Base-by-base conservation (phyloP, 2,329 filamentous ascomycete genomes). In the Sphaerulina populicola region DNA sequence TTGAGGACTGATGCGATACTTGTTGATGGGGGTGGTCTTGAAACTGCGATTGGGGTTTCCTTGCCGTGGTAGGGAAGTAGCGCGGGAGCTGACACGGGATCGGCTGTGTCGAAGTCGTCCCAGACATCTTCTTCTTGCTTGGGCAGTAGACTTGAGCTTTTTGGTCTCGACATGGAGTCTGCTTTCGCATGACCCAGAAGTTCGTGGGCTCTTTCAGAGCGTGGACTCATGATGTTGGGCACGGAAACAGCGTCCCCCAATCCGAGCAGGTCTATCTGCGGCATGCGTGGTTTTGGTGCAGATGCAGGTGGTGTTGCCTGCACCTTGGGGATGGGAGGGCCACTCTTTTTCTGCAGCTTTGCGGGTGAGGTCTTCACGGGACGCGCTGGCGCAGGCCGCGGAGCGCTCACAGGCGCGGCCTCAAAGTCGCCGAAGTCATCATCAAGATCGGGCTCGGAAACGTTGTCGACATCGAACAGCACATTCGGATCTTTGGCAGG, bases 41-140 rank as follows among this genome's bases (percentile, higher is more conserved):
- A 29, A 12, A 40, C 29, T 18, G 14, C 29, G 2, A 36, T 30
- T 47, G 47, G 39, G 6, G 35, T 33, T 8, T 42, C 38, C 15
- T 27, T 37, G 35, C 40, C 43, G 18, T 33, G 44, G n/a, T 31
- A 31, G 15, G 47, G 47, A 8, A 42, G 14, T 1, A 49, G 40
- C 27, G 47, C 14, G 6, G 47, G 36, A 9, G 37, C 39, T 14
- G 39, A 29, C 44, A 37, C 43, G 21, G 61, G 51, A 15, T 58
- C 56, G 9, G 58, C 45, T 8, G 55, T 51, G 36, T 68, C 64
- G 37, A 76, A 76, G 43, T 73, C 71, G 45, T 74, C 73, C 73
- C 74, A 76, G 6, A 60, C 58, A 36, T 64, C 60, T 4, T 62
- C 58, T 11, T 40, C 46, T n/a, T 35, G 41, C 11, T 48, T 48